Evolutionary conservation across 345 rosid genomes (phyloP).

Genomic region (Pugionium dolabratum): DNA sequence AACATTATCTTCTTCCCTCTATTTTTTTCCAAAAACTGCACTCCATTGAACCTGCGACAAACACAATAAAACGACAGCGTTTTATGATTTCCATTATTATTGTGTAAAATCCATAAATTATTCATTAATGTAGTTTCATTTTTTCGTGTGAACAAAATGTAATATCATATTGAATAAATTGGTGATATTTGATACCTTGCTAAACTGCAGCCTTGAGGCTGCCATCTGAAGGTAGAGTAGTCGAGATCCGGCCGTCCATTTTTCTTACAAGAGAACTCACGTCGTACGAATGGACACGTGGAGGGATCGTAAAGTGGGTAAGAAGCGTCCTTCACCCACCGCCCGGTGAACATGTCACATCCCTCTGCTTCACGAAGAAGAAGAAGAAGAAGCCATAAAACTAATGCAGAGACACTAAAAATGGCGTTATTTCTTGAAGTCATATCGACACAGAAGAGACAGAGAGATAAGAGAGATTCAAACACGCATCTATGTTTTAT

Average conservation of each 20-base stretch:
- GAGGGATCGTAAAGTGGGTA: conserved; percentile 65
- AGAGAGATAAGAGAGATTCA: conserved; percentile 36
- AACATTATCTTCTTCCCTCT: conserved; percentile 73
- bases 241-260: conserved; percentile 75
- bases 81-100: too few species aligned
- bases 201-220: conserved; percentile 63
- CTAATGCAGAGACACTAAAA: conserved; percentile 20
- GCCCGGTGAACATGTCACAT: conserved; percentile 65
- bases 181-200: conserved; percentile 42
- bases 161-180: background rate
- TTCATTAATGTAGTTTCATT: too few species aligned
- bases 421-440: conserved; percentile 15
- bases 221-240: conserved; percentile 67
- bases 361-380: conserved; percentile 19
- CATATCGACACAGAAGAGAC: conserved; percentile 35
- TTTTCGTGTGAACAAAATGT: too few species aligned
- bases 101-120: too few species aligned
- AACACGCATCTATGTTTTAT: conserved; percentile 2
- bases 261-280: conserved; percentile 59
- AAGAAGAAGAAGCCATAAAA: conserved; percentile 27
- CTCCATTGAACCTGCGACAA: conserved; percentile 55
- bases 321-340: conserved; percentile 67
- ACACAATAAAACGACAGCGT: too few species aligned
- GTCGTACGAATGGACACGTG: conserved; percentile 66
- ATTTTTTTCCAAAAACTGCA: conserved; percentile 48